phyloP scores from a whole-genome alignment of 257 asterid genomes.

The Fraxinus quadrangulata region DNA sequence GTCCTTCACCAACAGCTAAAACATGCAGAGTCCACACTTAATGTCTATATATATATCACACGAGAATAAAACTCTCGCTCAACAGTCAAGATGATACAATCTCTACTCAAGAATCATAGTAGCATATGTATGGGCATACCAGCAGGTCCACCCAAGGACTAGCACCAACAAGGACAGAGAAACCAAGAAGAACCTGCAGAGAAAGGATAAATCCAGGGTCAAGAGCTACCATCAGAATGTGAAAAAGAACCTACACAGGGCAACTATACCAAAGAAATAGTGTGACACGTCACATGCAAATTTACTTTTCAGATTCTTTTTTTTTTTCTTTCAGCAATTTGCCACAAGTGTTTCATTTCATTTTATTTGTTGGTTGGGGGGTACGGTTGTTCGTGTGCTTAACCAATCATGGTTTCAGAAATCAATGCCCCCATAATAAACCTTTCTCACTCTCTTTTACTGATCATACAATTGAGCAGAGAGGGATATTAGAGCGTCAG shows the following conservation, averaged over 20 bases:
- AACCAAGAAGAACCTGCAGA: conserved; percentile 90
- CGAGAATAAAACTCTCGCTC: background rate
- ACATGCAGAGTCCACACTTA: background rate
- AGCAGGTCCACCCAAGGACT: conserved; percentile 99
- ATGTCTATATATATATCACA: background rate
- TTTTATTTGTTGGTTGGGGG: background rate
- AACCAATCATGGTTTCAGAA: too few species aligned
- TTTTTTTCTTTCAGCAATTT: background rate
- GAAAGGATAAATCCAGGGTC: conserved; percentile 14
- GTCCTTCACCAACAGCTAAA: background rate
- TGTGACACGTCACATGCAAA: background rate
- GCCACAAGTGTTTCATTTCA: background rate
- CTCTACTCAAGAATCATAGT: conserved; percentile 10
- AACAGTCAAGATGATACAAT: background rate
- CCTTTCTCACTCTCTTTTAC: background rate
- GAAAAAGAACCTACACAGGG: conserved; percentile 7
- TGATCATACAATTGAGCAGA: conserved; percentile 1
- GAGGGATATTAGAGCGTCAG: conserved; percentile 17
- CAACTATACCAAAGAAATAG: background rate
- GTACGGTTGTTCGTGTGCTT: background rate
- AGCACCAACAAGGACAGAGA: conserved; percentile 97
- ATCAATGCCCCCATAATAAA: too few species aligned
- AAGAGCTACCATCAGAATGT: conserved; percentile 10
- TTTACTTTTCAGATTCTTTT: background rate
- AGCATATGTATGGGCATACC: conserved; percentile 47